Evolutionary conservation across 202 grass and related monocot genomes (phyloP).

Genomic region (Setaria viridis): DNA sequence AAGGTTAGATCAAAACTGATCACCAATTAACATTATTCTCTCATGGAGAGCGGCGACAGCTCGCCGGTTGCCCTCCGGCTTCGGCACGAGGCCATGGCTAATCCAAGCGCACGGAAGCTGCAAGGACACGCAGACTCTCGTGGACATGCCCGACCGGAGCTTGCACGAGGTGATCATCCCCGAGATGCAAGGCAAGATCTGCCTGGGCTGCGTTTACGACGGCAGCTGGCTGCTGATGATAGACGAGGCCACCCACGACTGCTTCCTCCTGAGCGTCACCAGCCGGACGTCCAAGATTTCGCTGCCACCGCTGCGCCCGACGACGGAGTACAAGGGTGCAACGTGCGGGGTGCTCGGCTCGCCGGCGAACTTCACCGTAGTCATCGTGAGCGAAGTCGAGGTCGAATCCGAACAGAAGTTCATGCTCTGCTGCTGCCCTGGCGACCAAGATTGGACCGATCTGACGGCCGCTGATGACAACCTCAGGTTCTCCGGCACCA

Average conservation of each 20-base stretch:
- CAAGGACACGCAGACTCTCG: background rate
- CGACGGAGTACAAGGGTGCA: background rate
- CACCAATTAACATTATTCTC: too few species aligned
- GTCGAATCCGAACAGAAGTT: background rate
- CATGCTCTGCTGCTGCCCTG: slow-evolving; percentile 30
- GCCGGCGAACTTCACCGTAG: slow-evolving; percentile 5
- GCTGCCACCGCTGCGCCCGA: slow-evolving; percentile 24
- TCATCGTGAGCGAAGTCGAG: background rate
- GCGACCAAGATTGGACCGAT: slow-evolving; percentile 40
- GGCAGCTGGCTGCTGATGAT: slow-evolving; percentile 43
- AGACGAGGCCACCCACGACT: slow-evolving; percentile 17
- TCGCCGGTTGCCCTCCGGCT: too few species aligned
- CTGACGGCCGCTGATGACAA: background rate
- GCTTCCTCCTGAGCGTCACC: slow-evolving; percentile 29
- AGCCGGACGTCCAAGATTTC: background rate
- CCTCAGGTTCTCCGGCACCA: background rate
- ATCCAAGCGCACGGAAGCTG: background rate
- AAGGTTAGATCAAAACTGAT: too few species aligned
- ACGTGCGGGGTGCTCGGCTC: slow-evolving; percentile 35
- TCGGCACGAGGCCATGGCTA: too few species aligned
- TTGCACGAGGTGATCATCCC: background rate
- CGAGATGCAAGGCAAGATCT: slow-evolving; percentile 40
- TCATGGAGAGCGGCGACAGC: too few species aligned
- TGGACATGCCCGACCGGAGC: slow-evolving; percentile 15
- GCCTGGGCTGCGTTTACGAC: slow-evolving; percentile 20